A percentile compares a stretch with the other conserved stretches of the same genome.
Evolutionary conservation across 345 rosid genomes (phyloP).

Genomic region (Citrus trifoliata): DNA sequence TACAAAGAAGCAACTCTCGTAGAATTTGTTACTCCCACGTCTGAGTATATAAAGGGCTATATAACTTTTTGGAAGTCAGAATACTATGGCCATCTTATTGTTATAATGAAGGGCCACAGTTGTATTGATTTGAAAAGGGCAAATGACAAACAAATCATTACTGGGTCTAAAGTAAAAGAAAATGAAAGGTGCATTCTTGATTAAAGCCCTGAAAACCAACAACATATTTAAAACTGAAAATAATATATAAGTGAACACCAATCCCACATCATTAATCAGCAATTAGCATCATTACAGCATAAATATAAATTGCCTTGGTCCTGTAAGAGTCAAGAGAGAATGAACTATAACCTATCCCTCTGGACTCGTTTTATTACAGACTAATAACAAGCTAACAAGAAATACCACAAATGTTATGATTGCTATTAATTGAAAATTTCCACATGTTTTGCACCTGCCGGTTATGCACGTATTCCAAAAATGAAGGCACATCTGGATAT

Average conservation of each 20-base stretch:
- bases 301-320: background rate
- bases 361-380: background rate
- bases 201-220: background rate
- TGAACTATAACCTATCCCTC: background rate
- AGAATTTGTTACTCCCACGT: background rate
- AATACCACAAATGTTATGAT: background rate
- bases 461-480: conserved; percentile 89
- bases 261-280: background rate
- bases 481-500: conserved; percentile 83
- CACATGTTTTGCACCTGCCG: conserved; percentile 63
- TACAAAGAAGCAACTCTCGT: background rate
- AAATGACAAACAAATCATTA: background rate
- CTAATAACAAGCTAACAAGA: background rate
- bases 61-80: background rate
- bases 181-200: background rate
- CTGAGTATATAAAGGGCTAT: background rate
- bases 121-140: background rate
- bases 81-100: background rate
- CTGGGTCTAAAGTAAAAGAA: background rate
- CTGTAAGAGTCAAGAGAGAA: background rate
- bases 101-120: background rate
- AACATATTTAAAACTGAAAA: background rate
- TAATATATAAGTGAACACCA: background rate
- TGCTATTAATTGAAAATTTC: conserved; percentile 3
- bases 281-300: background rate